These are phyloP conservation scores for Suillus spraguei DNA, from an alignment of 768 basidiomycete genomes.

Conservation along the genomic window DNA sequence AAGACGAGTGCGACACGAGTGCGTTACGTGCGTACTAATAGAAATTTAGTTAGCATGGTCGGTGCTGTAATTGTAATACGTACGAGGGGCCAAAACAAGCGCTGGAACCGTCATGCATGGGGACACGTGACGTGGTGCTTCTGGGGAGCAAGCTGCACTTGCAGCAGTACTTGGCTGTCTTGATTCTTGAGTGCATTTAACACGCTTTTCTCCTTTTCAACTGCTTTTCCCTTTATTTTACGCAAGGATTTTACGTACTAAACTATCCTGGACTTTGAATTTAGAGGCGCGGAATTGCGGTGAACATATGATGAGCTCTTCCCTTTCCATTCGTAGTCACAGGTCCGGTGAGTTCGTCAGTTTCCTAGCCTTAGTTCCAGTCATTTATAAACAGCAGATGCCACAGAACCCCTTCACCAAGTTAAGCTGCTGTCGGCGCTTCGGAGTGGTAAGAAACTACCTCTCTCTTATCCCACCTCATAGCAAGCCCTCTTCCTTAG, in stretches of 20 bases:
- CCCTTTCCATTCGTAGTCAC: slow-evolving; percentile 22
- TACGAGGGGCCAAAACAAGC: not conserved
- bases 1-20: not conserved
- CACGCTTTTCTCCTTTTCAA: not conserved
- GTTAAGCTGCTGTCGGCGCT: slow-evolving; percentile 67
- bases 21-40: not conserved
- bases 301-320: slow-evolving; percentile 2
- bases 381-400: slow-evolving; percentile 22
- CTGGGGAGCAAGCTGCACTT: not conserved
- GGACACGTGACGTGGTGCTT: not conserved
- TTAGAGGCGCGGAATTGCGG: not conserved
- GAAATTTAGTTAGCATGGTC: not conserved
- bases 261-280: not conserved
- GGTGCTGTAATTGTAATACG: not conserved
- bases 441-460: slow-evolving; percentile 50
- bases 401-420: slow-evolving; percentile 55
- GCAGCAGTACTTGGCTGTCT: not conserved
- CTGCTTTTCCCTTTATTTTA: not conserved
- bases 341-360: slow-evolving; percentile 4
- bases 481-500: slow-evolving; percentile 35
- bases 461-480: not conserved
- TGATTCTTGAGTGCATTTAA: not conserved
- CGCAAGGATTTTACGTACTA: not conserved
- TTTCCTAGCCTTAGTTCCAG: not conserved
- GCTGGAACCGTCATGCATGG: not conserved